Percentiles rank a stretch among this genome's conserved stretches.
These are phyloP conservation scores for Przewalskia tangutica DNA, from an alignment of 257 asterid genomes.

Conservation along the genomic window DNA sequence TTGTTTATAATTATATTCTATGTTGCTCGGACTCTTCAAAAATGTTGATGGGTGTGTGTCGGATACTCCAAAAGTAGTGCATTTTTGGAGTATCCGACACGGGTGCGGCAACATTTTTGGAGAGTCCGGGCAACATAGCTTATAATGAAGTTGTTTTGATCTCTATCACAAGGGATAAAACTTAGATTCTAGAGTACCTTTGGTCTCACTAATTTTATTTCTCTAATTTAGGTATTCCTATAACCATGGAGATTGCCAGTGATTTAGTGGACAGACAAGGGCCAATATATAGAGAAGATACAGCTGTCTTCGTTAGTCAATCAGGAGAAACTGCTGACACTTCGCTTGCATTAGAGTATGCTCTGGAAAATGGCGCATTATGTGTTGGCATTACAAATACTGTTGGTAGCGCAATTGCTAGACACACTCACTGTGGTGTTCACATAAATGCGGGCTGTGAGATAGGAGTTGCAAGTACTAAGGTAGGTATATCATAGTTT, in stretches of 20 bases:
- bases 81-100: too few relatives aligned
- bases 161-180: background rate
- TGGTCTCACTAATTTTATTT: background rate
- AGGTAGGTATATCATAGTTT: constrained; percentile 33
- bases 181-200: background rate
- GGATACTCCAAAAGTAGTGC: too few relatives aligned
- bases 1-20: background rate
- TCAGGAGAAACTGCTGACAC: constrained; percentile 99
- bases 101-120: too few relatives aligned
- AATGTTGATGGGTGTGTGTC: too few relatives aligned
- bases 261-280: constrained; percentile 97
- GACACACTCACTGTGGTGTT: constrained; percentile 92
- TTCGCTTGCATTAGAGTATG: constrained; percentile 84
- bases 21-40: too few relatives aligned
- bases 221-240: constrained; percentile 63
- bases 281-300: constrained; percentile 92
- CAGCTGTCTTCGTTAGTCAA: constrained; percentile 90
- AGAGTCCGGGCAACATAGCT: too few relatives aligned
- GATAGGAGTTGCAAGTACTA: constrained; percentile 97
- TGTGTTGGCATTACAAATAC: constrained; percentile 98
- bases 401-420: constrained; percentile 97
- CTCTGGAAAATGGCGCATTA: constrained; percentile 83
- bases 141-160: background rate
- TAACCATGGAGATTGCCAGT: constrained; percentile 96
- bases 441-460: constrained; percentile 98